Evolutionary conservation across 192 early-diverging fungal species (phyloP).

Genomic region (Glomus cerebriforme): DNA sequence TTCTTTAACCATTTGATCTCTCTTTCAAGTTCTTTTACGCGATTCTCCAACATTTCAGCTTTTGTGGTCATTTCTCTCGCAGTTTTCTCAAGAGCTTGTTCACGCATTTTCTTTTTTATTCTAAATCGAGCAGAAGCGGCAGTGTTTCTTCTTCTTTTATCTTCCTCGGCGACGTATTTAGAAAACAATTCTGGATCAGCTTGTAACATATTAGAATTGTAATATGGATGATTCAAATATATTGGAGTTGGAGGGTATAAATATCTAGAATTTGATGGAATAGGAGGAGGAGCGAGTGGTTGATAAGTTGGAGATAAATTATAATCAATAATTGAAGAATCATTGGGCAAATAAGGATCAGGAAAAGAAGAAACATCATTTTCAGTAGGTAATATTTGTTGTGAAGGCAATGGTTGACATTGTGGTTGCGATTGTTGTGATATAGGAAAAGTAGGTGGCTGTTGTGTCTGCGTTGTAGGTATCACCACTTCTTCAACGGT

Average conservation of each 20-base stretch:
- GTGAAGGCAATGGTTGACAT: background rate
- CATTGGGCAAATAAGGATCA: background rate
- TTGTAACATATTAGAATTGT: background rate
- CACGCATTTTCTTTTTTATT: conserved; percentile 89
- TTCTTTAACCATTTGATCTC: conserved; percentile 90
- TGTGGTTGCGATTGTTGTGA: background rate
- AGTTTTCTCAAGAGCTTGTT: conserved; percentile 82
- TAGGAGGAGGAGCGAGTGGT: background rate
- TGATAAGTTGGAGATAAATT: background rate
- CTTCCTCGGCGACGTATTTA: conserved; percentile 61
- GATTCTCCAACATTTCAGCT: conserved; percentile 71
- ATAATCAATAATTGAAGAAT: background rate
- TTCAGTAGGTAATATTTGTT: background rate
- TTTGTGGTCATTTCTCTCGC: conserved; percentile 81
- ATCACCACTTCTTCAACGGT: background rate
- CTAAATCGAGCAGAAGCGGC: conserved; percentile 95
- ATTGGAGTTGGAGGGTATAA: background rate
- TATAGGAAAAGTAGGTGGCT: background rate
- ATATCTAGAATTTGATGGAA: background rate
- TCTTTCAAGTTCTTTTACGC: conserved; percentile 83
- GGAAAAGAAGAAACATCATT: background rate
- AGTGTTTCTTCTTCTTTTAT: conserved; percentile 94
- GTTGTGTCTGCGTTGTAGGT: background rate
- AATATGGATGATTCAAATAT: background rate
- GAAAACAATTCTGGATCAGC: conserved; percentile 33